A percentile compares a stretch with the other conserved stretches of the same genome.
Evolutionary conservation across 2,329 filamentous ascomycete genomes (phyloP).

Genomic region (Sporothrix inflata): DNA sequence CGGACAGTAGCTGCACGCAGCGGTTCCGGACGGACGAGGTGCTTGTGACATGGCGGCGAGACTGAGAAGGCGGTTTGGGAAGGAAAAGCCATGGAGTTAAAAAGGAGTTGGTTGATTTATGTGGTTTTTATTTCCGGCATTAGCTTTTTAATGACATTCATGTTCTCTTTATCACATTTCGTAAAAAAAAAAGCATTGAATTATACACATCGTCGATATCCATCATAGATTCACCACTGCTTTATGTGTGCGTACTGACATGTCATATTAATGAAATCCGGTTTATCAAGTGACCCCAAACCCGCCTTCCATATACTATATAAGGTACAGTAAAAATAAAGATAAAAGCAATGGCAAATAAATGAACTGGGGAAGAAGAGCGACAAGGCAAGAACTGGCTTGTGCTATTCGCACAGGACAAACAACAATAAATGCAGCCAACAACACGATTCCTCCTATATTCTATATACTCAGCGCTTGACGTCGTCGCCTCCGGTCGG

Average conservation of each 20-base stretch:
- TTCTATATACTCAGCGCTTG: slow-evolving; percentile 33
- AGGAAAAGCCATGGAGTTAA: not conserved
- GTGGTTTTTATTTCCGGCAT: not conserved
- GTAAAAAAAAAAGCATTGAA: too few species aligned
- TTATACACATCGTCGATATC: too few species aligned
- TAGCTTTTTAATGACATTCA: not conserved
- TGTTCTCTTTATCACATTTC: not conserved
- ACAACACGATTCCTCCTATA: not conserved
- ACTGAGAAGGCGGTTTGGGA: slow-evolving; percentile 44
- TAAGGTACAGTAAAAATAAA: not conserved
- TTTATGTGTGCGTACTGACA: not conserved
- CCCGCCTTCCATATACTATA: slow-evolving; percentile 17
- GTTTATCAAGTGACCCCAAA: not conserved
- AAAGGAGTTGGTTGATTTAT: not conserved
- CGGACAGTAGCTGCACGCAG: slow-evolving; percentile 84
- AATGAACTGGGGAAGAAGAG: not conserved
- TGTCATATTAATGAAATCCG: slow-evolving; percentile 6
- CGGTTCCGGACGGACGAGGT: slow-evolving; percentile 83
- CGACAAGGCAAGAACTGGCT: not conserved
- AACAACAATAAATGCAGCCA: not conserved
- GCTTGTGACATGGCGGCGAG: slow-evolving; percentile 72
- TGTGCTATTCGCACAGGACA: not conserved
- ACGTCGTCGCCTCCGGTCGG: slow-evolving; percentile 66
- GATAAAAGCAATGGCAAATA: not conserved
- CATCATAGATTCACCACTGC: not conserved